phyloP scores from a whole-genome alignment of 2,329 filamentous ascomycete genomes.

The Botrytis galanthina region DNA sequence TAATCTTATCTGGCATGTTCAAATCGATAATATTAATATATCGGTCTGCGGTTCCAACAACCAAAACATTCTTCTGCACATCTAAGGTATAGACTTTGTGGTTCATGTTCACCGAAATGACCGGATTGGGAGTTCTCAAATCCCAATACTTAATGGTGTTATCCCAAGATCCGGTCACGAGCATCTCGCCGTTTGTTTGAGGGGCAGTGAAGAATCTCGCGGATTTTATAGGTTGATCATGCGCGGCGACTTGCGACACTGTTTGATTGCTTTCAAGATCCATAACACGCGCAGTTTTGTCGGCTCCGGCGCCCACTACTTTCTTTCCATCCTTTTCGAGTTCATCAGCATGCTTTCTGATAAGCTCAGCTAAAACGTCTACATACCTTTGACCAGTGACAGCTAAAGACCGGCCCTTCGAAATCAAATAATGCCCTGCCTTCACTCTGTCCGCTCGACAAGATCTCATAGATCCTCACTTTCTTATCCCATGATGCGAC shows the following conservation, averaged over 20 bases:
- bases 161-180: conserved; percentile 91
- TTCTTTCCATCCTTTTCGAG: conserved; percentile 77
- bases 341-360: conserved; percentile 19
- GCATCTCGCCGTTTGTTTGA: conserved; percentile 64
- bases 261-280: conserved; percentile 70
- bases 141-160: conserved; percentile 92
- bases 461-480: conserved; percentile 93
- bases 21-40: conserved; percentile 96
- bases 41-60: conserved; percentile 88
- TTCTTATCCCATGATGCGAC: conserved; percentile 98
- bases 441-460: conserved; percentile 70
- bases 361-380: conserved; percentile 1
- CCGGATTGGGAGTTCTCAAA: conserved; percentile 62
- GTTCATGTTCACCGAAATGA: conserved; percentile 64
- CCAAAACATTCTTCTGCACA: conserved; percentile 80
- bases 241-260: conserved; percentile 69
- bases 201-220: conserved; percentile 74
- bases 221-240: conserved; percentile 78
- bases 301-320: conserved; percentile 81
- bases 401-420: conserved; percentile 78
- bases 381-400: conserved; percentile 83
- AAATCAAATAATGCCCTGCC: conserved; percentile 86
- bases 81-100: conserved; percentile 91
- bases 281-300: conserved; percentile 86
- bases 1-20: conserved; percentile 82